Percentiles rank a stretch among this genome's conserved stretches.
Conservation (phyloP, 2,329 filamentous ascomycete genomes). For the Trichoderma sp. region DNA sequence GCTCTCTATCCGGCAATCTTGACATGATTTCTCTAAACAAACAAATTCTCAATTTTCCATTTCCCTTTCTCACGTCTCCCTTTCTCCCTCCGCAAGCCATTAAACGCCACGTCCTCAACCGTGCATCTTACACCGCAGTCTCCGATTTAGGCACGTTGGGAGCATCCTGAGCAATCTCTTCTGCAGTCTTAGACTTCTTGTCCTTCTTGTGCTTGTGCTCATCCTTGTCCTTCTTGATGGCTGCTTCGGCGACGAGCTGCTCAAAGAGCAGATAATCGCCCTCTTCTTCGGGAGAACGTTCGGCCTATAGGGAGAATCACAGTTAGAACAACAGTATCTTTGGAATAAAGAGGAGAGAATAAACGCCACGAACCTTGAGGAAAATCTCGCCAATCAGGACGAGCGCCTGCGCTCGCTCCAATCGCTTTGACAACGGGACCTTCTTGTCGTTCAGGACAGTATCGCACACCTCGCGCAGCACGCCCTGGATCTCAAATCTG, state of each 20-base stretch:
- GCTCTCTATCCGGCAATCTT: slow-evolving; percentile 22
- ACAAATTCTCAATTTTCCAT: background rate
- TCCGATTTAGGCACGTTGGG: slow-evolving; percentile 29
- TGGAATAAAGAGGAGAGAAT: background rate
- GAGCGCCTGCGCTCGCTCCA: slow-evolving; percentile 89
- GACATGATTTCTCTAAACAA: slow-evolving; percentile 19
- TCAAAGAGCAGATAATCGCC: slow-evolving; percentile 99
- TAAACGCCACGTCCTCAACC: background rate
- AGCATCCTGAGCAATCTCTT: slow-evolving; percentile 31
- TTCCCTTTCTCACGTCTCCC: background rate
- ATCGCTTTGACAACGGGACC: slow-evolving; percentile 77
- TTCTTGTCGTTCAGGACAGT: slow-evolving; percentile 77
- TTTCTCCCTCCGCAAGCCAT: background rate
- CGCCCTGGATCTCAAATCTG: slow-evolving; percentile 97
- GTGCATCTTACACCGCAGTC: background rate
- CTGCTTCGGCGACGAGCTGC: slow-evolving; percentile 94
- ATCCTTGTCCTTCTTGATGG: slow-evolving; percentile 89
- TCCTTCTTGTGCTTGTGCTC: slow-evolving; percentile 60
- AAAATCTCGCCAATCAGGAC: slow-evolving; percentile 89
- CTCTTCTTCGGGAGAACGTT: slow-evolving; percentile 91
- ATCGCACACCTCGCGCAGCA: slow-evolving; percentile 93
- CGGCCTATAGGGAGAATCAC: slow-evolving; percentile 57
- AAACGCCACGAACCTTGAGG: slow-evolving; percentile 63
- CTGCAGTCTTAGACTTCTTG: slow-evolving; percentile 41
- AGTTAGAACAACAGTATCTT: slow-evolving; percentile 16